Base-by-base conservation (phyloP, 2,329 filamentous ascomycete species). In the Ramularia collo-cygni region DNA sequence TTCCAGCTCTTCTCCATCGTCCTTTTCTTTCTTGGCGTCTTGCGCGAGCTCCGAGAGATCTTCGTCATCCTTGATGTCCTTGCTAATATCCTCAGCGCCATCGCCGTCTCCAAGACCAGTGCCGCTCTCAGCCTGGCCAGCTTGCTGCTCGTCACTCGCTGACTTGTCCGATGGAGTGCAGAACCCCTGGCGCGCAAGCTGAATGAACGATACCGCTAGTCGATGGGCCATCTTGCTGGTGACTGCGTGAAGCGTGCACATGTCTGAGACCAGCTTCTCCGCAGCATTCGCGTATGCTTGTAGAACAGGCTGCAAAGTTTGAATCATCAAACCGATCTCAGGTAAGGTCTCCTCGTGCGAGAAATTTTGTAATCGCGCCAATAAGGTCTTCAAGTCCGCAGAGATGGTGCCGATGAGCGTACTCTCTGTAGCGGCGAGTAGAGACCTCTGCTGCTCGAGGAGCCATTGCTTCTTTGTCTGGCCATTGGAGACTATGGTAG, bases 31-130 rank as follows among this genome's bases (percentile, higher is more conserved):
- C 8, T 46, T 46, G 29, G 80, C 75, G 55, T 95, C 84, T 60
- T 95, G 86, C 0, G 92, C 90, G 31, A 98, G 71, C 52, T 98
- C 92, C 0, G 85, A 80, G 4, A 98, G 68, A 59, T 98, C 89
- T 61, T 99, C 92, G 45, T 98, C 90, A 12, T 90, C 83, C 48
- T 85, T 79, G 33, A 98, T 83, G 56, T 98, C 92, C 60, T 98
- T 96, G 64, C 89, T 96, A 50, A 98, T 96, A 62, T 98, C 90
- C 59, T 98, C 89, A 4, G 84, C 89, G 13, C 90, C 93, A 62
- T 95, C 85, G 8, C 92, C 93, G 32, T 95, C 92, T 14, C 92
- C 93, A 16, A 98, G 78, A 24, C 92, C 93, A 8, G 89, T 96
- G 12, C 93, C 93, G 27, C 79, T 80, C 63, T 98, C 90, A 19